Evolutionary conservation across 495 filamentous ascomycete genomes (phyloP).

Genomic region (Baudoinia panamericana): DNA sequence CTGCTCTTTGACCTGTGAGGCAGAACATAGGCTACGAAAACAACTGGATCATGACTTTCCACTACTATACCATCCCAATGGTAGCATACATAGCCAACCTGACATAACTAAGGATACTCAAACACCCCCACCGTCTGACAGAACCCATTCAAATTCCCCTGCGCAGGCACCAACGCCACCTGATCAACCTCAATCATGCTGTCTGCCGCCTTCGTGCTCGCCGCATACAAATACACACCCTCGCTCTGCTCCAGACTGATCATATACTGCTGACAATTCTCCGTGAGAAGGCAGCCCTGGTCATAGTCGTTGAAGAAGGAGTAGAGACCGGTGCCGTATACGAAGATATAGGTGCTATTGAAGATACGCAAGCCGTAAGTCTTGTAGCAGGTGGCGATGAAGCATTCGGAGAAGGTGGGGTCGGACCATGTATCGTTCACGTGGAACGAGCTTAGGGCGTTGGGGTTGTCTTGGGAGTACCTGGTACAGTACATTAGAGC

Average conservation of each 20-base stretch:
- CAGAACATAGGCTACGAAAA: too few relatives aligned
- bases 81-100: too few relatives aligned
- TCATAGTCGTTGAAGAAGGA: slow-evolving; percentile 47
- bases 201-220: slow-evolving; percentile 76
- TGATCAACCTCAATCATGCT: slow-evolving; percentile 66
- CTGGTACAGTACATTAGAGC: slow-evolving; percentile 9
- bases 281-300: slow-evolving; percentile 58
- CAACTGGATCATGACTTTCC: too few relatives aligned
- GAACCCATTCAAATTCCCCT: slow-evolving; percentile 57
- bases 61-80: too few relatives aligned
- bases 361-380: slow-evolving; percentile 70
- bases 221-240: slow-evolving; percentile 57
- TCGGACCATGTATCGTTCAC: slow-evolving; percentile 53
- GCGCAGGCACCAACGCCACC: slow-evolving; percentile 44
- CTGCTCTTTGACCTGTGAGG: too few relatives aligned
- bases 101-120: slow-evolving; percentile 21
- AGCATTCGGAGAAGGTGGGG: slow-evolving; percentile 58
- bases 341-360: slow-evolving; percentile 22
- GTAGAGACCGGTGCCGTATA: slow-evolving; percentile 34
- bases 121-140: slow-evolving; percentile 57
- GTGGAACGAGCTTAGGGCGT: slow-evolving; percentile 53
- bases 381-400: slow-evolving; percentile 50
- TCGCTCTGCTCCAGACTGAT: slow-evolving; percentile 58
- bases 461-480: slow-evolving; percentile 82
- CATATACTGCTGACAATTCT: slow-evolving; percentile 79